phyloP scores from a whole-genome alignment of 2,329 filamentous ascomycete genomes.

The Sclerotinia glacialis region DNA sequence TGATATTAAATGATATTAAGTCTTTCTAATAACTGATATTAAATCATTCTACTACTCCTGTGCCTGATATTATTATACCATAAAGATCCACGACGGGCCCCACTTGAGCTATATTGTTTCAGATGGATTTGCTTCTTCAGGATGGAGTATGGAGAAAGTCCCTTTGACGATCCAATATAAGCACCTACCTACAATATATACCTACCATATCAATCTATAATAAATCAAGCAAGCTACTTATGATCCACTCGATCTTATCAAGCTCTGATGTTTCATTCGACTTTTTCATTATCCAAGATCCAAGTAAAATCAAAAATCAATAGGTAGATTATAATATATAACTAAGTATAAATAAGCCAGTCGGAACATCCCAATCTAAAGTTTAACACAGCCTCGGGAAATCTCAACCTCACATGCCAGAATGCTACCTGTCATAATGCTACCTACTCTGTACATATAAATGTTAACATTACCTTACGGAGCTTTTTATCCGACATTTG shows the following conservation, averaged over 20 bases:
- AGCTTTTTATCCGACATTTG: too few relatives aligned
- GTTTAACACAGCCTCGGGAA: background rate
- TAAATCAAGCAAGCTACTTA: background rate
- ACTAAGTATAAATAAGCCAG: background rate
- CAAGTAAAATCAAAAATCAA: too few relatives aligned
- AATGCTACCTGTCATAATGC: too few relatives aligned
- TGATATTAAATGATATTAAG: too few relatives aligned
- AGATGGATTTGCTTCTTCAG: background rate
- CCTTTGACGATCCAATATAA: slow-evolving; percentile 2
- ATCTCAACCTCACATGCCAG: too few relatives aligned
- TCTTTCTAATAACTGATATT: too few relatives aligned
- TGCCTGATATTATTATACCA: background rate
- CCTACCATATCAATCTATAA: too few relatives aligned
- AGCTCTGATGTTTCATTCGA: background rate
- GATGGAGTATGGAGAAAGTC: background rate
- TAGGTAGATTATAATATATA: background rate
- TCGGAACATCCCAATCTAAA: background rate
- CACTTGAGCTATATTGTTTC: background rate
- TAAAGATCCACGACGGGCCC: background rate
- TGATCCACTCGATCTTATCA: background rate
- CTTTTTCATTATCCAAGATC: too few relatives aligned
- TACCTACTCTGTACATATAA: too few relatives aligned
- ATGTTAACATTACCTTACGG: too few relatives aligned
- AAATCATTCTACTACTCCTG: too few relatives aligned
- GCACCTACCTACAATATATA: too few relatives aligned